phyloP scores from a whole-genome alignment of 305 asterid species.

The Fraxinus baroniana region DNA sequence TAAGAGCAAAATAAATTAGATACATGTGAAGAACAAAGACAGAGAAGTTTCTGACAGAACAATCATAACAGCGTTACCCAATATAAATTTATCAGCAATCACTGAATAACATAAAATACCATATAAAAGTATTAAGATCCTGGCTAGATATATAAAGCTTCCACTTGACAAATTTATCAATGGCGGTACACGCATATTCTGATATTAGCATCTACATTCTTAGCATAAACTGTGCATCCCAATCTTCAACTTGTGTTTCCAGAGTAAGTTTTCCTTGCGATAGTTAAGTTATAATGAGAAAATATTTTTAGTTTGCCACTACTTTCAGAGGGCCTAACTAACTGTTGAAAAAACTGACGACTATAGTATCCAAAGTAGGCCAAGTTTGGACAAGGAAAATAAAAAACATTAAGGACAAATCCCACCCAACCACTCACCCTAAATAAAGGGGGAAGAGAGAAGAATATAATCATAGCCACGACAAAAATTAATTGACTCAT shows the following conservation, averaged over 20 bases:
- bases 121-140: not conserved
- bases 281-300: not conserved
- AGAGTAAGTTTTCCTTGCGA: not conserved
- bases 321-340: not conserved
- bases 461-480: too few relatives aligned
- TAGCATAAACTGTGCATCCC: not conserved
- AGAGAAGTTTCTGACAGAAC: not conserved
- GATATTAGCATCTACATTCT: not conserved
- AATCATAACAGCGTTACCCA: not conserved
- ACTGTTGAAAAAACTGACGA: not conserved
- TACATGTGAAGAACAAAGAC: slow-evolving; percentile 22
- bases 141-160: not conserved
- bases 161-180: not conserved
- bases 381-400: not conserved
- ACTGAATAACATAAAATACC: not conserved
- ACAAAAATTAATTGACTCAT: too few relatives aligned
- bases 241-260: not conserved
- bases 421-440: too few relatives aligned
- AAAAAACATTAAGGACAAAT: too few relatives aligned
- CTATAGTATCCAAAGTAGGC: not conserved
- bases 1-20: slow-evolving; percentile 25
- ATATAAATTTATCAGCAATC: not conserved
- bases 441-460: too few relatives aligned
- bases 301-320: not conserved
- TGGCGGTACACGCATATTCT: not conserved